Conservation (phyloP, 441 rosid genomes). For the Populus hybrid region DNA sequence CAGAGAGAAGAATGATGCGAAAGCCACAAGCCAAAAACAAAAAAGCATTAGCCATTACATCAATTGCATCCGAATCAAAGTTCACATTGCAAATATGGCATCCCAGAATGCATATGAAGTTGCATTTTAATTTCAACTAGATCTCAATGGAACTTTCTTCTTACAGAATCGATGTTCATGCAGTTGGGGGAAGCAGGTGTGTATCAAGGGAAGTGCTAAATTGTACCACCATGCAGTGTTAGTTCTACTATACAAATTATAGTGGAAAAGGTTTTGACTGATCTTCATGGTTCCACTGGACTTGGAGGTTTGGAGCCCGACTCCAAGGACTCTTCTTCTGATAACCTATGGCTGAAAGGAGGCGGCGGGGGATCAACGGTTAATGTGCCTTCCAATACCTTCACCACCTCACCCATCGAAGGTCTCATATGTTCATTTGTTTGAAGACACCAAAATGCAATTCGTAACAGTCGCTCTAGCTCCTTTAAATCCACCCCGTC, state of each 20-base stretch:
- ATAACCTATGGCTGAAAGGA: conserved; percentile 39
- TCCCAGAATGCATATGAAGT: background rate
- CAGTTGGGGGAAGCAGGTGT: conserved; percentile 12
- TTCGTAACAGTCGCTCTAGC: conserved; percentile 62
- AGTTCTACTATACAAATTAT: conserved; percentile 30
- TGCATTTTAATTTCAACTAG: background rate
- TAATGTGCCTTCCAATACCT: conserved; percentile 72
- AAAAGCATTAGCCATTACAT: background rate
- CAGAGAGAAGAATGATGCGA: background rate
- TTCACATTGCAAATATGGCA: background rate
- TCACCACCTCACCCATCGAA: conserved; percentile 70
- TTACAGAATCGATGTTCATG: background rate
- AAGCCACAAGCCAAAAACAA: no score
- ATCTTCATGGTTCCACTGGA: background rate
- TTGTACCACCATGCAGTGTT: conserved; percentile 18
- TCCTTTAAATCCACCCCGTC: conserved; percentile 39
- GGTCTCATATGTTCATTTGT: conserved; percentile 63
- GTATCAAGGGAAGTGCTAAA: background rate
- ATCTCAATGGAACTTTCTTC: background rate
- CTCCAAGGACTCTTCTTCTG: conserved; percentile 29
- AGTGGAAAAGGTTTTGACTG: background rate
- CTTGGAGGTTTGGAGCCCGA: conserved; percentile 30
- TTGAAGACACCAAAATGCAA: conserved; percentile 82
- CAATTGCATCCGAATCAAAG: background rate
- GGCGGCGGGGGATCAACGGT: conserved; percentile 71